These are phyloP conservation scores for Colletotrichum orbiculare DNA, from an alignment of 2,329 filamentous ascomycete species.

Conservation along the genomic window DNA sequence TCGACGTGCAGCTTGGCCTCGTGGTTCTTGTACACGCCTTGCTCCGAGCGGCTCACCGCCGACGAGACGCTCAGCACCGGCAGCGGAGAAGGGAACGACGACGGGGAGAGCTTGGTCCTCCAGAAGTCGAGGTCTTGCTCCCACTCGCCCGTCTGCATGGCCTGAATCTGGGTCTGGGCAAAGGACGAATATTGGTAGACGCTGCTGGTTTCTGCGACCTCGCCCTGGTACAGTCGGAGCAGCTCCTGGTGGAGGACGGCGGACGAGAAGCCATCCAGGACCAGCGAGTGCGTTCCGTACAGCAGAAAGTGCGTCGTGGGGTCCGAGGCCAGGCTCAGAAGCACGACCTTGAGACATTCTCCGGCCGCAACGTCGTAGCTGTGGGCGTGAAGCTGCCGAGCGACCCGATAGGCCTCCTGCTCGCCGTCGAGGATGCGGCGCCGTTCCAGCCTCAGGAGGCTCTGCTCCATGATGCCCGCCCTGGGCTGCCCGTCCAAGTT, in stretches of 20 bases:
- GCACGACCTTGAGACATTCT: background rate
- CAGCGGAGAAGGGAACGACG: too few species aligned
- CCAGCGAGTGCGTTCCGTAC: background rate
- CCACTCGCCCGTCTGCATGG: too few species aligned
- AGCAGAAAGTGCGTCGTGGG: background rate
- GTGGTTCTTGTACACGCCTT: background rate
- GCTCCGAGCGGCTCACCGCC: too few species aligned
- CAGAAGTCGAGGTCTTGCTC: background rate
- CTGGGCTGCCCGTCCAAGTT: background rate
- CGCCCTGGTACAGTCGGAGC: background rate
- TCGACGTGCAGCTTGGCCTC: background rate
- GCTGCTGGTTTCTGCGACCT: background rate
- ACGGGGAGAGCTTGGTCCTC: background rate
- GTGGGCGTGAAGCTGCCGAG: background rate
- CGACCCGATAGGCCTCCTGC: background rate
- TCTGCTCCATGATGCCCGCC: background rate
- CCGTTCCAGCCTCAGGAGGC: background rate
- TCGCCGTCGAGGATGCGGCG: background rate
- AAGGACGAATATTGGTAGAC: background rate
- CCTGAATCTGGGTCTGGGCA: background rate
- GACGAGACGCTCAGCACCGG: too few species aligned
- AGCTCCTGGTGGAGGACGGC: background rate
- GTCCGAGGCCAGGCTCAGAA: background rate
- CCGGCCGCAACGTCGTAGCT: background rate
- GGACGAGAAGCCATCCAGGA: slow-evolving; percentile 1